Conservation (phyloP, 306 rosid species). For the Acacia confusa region DNA sequence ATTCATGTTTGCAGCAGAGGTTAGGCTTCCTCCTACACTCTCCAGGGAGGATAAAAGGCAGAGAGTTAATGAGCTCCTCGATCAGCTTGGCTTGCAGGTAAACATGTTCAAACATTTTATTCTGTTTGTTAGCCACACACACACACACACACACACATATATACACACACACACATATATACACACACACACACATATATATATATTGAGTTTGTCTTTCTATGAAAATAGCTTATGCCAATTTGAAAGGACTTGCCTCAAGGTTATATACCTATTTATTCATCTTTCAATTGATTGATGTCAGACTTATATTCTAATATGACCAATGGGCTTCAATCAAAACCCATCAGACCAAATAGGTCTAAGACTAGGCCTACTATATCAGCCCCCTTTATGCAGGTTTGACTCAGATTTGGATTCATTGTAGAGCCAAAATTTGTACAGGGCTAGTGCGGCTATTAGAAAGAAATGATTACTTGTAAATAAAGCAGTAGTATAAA, state of each 20-base stretch:
- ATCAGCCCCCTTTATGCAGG: neutral
- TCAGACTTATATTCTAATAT: no score
- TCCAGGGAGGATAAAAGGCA: conserved; percentile 63
- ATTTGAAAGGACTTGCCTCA: no score
- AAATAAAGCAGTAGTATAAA: neutral
- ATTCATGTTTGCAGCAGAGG: conserved; percentile 88
- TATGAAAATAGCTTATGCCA: no score
- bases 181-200: no score
- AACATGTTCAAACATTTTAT: neutral
- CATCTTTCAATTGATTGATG: no score
- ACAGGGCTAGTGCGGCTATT: neutral
- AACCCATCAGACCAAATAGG: neutral
- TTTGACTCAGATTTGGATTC: neutral
- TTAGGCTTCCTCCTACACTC: conserved; percentile 83
- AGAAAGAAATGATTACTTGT: neutral
- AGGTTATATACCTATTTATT: no score
- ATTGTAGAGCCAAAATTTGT: neutral
- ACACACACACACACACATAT: no score
- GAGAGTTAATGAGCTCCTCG: conserved; percentile 72
- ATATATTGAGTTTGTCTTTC: no score
- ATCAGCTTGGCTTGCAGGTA: conserved; percentile 78
- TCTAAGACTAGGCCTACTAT: neutral
- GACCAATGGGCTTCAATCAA: neutral
- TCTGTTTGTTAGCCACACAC: neutral
- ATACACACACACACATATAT: no score